These are phyloP conservation scores for Taiozyma onychis DNA, from an alignment of 1,139 yeast species.

Conservation along the genomic window DNA sequence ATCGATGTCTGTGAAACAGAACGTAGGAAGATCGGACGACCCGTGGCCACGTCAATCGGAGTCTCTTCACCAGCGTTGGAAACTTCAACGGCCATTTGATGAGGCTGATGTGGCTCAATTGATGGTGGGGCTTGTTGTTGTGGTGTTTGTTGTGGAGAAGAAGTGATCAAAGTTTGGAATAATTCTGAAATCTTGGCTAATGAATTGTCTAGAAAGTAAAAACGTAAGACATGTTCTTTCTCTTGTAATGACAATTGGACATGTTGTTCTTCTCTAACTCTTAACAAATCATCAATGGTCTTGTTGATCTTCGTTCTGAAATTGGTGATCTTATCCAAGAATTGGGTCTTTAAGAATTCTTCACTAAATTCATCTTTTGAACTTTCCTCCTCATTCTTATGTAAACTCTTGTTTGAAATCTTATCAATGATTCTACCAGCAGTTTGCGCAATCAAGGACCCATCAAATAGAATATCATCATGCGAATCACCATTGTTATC, in stretches of 20 bases:
- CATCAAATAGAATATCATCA: constrained; percentile 48
- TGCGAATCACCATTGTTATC: constrained; percentile 24
- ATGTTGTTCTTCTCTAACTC: constrained; percentile 49
- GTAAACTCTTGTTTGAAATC: constrained; percentile 7
- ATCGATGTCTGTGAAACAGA: constrained; percentile 60
- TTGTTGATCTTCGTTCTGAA: constrained; percentile 53
- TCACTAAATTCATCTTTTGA: constrained; percentile 30
- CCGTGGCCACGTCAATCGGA: constrained; percentile 64
- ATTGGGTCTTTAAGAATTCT: constrained; percentile 35
- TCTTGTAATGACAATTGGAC: constrained; percentile 53
- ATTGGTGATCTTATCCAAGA: constrained; percentile 46
- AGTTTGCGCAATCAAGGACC: constrained; percentile 55
- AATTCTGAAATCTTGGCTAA: constrained; percentile 59
- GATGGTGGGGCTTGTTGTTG: constrained; percentile 3
- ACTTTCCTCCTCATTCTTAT: constrained; percentile 20
- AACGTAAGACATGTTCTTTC: constrained; percentile 61
- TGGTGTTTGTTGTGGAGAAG: constrained; percentile 5
- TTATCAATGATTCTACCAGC: constrained; percentile 51
- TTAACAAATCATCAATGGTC: constrained; percentile 56
- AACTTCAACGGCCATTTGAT: constrained; percentile 60
- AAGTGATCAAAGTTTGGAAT: constrained; percentile 36
- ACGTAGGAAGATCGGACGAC: constrained; percentile 62
- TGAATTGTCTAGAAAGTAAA: constrained; percentile 60
- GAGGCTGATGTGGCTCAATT: constrained; percentile 36
- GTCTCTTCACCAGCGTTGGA: constrained; percentile 43